Evolutionary conservation across 345 rosid species (phyloP).

Genomic region (Erysimum cheiranthoides): DNA sequence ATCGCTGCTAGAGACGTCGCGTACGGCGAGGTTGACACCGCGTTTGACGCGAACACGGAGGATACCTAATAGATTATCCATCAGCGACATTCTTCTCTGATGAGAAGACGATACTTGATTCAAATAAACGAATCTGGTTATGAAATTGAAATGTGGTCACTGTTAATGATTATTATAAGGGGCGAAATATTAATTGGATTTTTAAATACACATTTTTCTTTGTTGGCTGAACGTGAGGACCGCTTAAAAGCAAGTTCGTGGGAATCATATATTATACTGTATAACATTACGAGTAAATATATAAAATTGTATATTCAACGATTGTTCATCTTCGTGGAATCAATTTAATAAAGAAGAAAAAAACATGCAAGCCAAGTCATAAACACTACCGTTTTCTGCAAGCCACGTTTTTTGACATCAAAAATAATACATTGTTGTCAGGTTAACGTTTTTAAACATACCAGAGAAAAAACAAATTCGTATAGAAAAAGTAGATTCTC

Average conservation of each 20-base stretch:
- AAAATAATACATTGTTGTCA: conserved; percentile 4
- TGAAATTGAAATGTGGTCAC: conserved; percentile 12
- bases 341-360: neutral
- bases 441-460: neutral
- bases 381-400: neutral
- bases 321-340: conserved; percentile 15
- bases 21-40: conserved; percentile 90
- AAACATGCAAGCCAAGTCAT: conserved; percentile 41
- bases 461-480: neutral
- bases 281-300: neutral
- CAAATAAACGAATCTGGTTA: neutral
- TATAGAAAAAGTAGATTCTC: neutral
- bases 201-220: neutral
- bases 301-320: conserved; percentile 11
- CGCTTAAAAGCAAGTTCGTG: conserved; percentile 20
- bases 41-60: conserved; percentile 76
- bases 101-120: neutral
- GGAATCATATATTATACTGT: neutral
- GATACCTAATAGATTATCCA: conserved; percentile 76
- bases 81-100: conserved; percentile 40
- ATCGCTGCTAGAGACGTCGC: conserved; percentile 88
- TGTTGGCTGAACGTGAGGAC: conserved; percentile 27
- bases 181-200: neutral
- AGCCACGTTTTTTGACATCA: conserved; percentile 6
- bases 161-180: conserved; percentile 30